Evolutionary conservation across 2,329 filamentous ascomycete species (phyloP).

Genomic region (Fusarium odoratissimum): DNA sequence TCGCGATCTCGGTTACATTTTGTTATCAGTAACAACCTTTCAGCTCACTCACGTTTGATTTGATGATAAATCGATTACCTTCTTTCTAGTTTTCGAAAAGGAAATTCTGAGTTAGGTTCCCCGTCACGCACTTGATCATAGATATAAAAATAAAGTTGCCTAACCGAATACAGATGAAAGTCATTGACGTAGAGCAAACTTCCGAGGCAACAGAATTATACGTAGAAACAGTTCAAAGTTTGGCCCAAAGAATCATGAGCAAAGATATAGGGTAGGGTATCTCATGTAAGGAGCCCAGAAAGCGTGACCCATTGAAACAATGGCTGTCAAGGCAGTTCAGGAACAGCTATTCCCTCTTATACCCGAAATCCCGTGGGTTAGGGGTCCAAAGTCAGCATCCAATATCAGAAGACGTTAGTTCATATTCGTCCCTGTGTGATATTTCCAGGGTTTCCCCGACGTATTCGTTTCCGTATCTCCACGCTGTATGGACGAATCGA

Average conservation of each 20-base stretch:
- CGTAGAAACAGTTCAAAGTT: not conserved
- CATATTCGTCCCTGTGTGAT: conserved; percentile 19
- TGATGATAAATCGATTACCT: too few species aligned
- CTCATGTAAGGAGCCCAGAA: not conserved
- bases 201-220: not conserved
- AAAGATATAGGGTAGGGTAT: not conserved
- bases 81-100: not conserved
- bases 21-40: not conserved
- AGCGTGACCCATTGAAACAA: not conserved
- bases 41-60: not conserved
- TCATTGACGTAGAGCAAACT: not conserved
- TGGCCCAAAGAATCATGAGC: not conserved
- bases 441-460: conserved; percentile 17
- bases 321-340: not conserved
- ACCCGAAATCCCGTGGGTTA: conserved; percentile 27
- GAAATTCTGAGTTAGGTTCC: not conserved
- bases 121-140: not conserved
- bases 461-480: conserved; percentile 41
- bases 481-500: not conserved
- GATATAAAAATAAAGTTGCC: not conserved
- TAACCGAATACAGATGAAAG: not conserved
- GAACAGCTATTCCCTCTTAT: conserved; percentile 17
- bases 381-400: conserved; percentile 14
- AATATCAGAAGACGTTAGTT: not conserved
- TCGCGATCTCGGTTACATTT: not conserved